Base-by-base conservation (phyloP, 164 flowering plant species). In the Echeveria elegans region DNA sequence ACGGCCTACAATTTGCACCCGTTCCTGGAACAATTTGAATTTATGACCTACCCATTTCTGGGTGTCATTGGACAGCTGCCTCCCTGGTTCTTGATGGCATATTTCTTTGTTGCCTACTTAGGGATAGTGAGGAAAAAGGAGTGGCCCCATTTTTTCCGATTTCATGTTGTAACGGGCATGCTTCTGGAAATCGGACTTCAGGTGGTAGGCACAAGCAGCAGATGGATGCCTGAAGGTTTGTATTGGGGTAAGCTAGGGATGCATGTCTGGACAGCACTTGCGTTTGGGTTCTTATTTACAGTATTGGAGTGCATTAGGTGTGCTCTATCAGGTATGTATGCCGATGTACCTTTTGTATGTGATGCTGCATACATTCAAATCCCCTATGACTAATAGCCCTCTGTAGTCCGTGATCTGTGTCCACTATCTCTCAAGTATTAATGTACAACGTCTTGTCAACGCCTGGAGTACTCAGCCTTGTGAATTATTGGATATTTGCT, bases 141-240 rank as follows among this genome's bases (percentile, higher is more conserved):
- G 32, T 86, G 82, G 85, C 98, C 98, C 29, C 96, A 85, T 69
- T 90, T 82, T 77, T 77, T 92, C 6, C 70, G 96, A 65, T 88
- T 88, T 75, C 95, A 92, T 72, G 79, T 88, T 50, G 83, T 87
- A 65, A 85, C 76, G 83, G 95, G 88, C 15, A 79, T 88, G 88
- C 74, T 90, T 18, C 64, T 92, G 40, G 96, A 86, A 76, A 86
- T 79, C 8, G 70, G 74, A 0, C 71, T 90, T 37, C 85, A 88
- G 75, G 74, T 85, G 26, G n/a, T 81, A 4, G 91, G 87, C 63
- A 68, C 75, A 7, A 77, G 80, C 12, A 79, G 89, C 70, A 80
- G 86, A 37, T 88, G 86, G 80, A 31, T 86, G 80, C 98, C 98
- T 0, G 75, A 72, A 6, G 78, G 77, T 0, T 62, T 85, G 29